These are phyloP conservation scores for Oenanthe javanica DNA, from an alignment of 140 eudicot genomes.

Conservation along the genomic window DNA sequence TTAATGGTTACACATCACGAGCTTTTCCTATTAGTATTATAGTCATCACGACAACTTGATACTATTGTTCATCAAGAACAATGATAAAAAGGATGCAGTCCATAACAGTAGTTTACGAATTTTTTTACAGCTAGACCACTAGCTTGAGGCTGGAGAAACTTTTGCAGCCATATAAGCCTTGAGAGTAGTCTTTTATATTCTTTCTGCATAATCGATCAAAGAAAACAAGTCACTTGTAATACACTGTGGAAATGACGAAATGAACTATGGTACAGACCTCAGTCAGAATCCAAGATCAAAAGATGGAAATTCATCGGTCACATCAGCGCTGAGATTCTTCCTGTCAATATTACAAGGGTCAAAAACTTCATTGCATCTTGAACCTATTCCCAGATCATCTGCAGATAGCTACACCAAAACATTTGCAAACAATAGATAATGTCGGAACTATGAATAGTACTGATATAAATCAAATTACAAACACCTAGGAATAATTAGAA, in stretches of 20 bases:
- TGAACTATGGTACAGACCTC: neutral
- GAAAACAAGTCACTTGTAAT: neutral
- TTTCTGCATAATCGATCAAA: neutral
- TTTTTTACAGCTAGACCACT: neutral
- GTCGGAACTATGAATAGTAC: too few relatives aligned
- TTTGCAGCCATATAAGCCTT: neutral
- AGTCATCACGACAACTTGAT: too few relatives aligned
- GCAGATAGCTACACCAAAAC: too few relatives aligned
- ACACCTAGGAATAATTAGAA: neutral
- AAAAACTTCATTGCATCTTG: slow-evolving; percentile 10
- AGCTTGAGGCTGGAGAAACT: neutral
- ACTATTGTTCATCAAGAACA: neutral
- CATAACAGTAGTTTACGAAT: neutral
- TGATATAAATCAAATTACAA: too few relatives aligned
- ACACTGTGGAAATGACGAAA: neutral
- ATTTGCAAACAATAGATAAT: too few relatives aligned
- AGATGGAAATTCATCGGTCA: slow-evolving; percentile 49
- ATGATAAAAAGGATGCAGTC: neutral
- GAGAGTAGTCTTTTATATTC: neutral
- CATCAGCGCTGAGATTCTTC: slow-evolving; percentile 4
- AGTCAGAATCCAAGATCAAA: slow-evolving; percentile 79
- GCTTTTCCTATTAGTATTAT: too few relatives aligned
- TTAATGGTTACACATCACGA: too few relatives aligned
- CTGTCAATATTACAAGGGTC: slow-evolving; percentile 13
- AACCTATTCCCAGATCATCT: too few relatives aligned